These are phyloP conservation scores for Plasmodium malariae DNA, from an alignment of 169 alveolate genomes.

Conservation along the genomic window DNA sequence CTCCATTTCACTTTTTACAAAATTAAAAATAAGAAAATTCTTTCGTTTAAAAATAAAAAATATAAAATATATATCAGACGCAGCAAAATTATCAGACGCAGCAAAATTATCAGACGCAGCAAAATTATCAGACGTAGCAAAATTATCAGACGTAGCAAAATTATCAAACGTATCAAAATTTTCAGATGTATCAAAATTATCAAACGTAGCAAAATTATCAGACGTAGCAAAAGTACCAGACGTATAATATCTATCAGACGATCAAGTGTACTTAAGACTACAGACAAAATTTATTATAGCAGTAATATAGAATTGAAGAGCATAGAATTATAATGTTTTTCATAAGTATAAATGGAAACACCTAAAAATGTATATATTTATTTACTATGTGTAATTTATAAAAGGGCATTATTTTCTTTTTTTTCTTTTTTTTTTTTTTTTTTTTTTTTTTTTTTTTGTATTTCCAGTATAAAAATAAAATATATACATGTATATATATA, in stretches of 20 bases:
- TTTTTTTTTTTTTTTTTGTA: background rate
- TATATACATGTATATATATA: constrained; percentile 10
- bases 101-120: too few relatives aligned
- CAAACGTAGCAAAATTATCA: too few relatives aligned
- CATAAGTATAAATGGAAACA: background rate
- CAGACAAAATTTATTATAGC: constrained; percentile 4
- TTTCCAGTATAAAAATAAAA: background rate
- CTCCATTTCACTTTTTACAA: constrained; percentile 9
- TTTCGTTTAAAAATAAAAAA: background rate
- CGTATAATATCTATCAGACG: too few relatives aligned
- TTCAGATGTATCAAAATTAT: too few relatives aligned
- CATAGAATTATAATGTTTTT: constrained; percentile 10
- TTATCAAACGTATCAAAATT: too few relatives aligned
- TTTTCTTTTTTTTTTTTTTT: background rate
- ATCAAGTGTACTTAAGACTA: constrained; percentile 6
- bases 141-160: too few relatives aligned
- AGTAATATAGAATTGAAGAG: background rate
- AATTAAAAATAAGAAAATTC: background rate
- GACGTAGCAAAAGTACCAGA: too few relatives aligned
- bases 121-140: too few relatives aligned
- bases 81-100: too few relatives aligned
- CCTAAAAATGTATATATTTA: background rate
- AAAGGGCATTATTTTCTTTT: background rate
- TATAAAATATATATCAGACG: too few relatives aligned
- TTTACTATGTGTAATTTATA: background rate